These are phyloP conservation scores for Hypoxylon sp. DNA, from an alignment of 2,329 filamentous ascomycete genomes.

Conservation along the genomic window DNA sequence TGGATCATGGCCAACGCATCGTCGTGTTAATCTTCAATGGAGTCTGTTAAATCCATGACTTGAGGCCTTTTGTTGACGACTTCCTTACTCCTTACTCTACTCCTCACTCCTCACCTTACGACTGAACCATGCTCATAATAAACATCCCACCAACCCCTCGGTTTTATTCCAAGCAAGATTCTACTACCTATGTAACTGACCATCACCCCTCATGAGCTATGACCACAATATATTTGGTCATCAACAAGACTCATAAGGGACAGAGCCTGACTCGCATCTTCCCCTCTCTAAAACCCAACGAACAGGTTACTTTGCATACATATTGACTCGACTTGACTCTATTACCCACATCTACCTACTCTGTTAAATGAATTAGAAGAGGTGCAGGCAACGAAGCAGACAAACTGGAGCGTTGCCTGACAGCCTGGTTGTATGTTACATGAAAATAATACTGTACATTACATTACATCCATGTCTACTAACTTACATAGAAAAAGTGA, in stretches of 20 bases:
- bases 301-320: not conserved
- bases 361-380: too few relatives aligned
- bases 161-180: too few relatives aligned
- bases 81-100: conserved; percentile 1
- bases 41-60: conserved; percentile 23
- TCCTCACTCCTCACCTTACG: not conserved
- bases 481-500: not conserved
- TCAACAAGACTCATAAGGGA: conserved; percentile 1
- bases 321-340: conserved; percentile 6
- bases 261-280: conserved; percentile 27
- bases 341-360: not conserved
- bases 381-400: not conserved
- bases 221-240: too few relatives aligned
- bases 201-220: not conserved
- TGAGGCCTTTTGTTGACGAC: conserved; percentile 24
- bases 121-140: not conserved
- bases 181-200: too few relatives aligned
- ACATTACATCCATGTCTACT: not conserved
- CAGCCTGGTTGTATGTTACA: too few relatives aligned
- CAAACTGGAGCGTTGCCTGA: not conserved
- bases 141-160: conserved; percentile 15
- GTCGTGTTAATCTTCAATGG: not conserved
- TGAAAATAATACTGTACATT: not conserved
- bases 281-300: conserved; percentile 23
- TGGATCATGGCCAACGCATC: conserved; percentile 11